Evolutionary conservation across 2,329 filamentous ascomycete species (phyloP).

Genomic region (Microdochium paspali): DNA sequence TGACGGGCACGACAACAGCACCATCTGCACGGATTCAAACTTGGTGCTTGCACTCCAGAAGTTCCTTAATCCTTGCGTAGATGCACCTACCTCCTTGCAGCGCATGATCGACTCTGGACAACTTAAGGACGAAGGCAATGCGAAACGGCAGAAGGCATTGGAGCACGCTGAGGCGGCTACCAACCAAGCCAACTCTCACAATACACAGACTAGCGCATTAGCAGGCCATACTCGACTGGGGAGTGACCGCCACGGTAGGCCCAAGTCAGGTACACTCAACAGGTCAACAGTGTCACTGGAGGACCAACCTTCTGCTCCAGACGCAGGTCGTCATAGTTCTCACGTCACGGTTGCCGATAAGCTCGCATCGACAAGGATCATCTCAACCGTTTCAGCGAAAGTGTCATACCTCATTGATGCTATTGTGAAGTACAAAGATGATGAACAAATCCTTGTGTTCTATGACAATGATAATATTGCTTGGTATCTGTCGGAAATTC

Average conservation of each 20-base stretch:
- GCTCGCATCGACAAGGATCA: slow-evolving; percentile 49
- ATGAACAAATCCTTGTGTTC: slow-evolving; percentile 86
- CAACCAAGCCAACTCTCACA: not conserved
- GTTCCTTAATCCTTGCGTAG: slow-evolving; percentile 34
- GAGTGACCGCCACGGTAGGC: slow-evolving; percentile 13
- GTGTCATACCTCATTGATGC: slow-evolving; percentile 74
- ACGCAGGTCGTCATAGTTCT: not conserved
- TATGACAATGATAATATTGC: slow-evolving; percentile 84
- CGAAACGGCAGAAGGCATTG: slow-evolving; percentile 24
- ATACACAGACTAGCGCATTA: slow-evolving; percentile 8
- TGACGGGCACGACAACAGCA: slow-evolving; percentile 35
- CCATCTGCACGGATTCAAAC: slow-evolving; percentile 36
- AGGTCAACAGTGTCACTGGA: slow-evolving; percentile 1
- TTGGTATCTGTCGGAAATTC: slow-evolving; percentile 72
- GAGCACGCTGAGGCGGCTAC: slow-evolving; percentile 2
- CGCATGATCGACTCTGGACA: slow-evolving; percentile 36
- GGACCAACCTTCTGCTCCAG: slow-evolving; percentile 17
- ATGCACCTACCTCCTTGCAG: slow-evolving; percentile 33
- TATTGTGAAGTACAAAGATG: slow-evolving; percentile 55
- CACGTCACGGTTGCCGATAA: slow-evolving; percentile 36
- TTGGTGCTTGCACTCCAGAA: slow-evolving; percentile 44
- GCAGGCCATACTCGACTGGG: slow-evolving; percentile 18
- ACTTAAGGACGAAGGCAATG: slow-evolving; percentile 26
- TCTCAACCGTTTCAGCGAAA: slow-evolving; percentile 81
- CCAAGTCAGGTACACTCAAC: slow-evolving; percentile 11